Evolutionary conservation across 331 rosid genomes (phyloP), one percentile per base, ranked within the genome.

Genomic region (Malus hybrid): DNA sequence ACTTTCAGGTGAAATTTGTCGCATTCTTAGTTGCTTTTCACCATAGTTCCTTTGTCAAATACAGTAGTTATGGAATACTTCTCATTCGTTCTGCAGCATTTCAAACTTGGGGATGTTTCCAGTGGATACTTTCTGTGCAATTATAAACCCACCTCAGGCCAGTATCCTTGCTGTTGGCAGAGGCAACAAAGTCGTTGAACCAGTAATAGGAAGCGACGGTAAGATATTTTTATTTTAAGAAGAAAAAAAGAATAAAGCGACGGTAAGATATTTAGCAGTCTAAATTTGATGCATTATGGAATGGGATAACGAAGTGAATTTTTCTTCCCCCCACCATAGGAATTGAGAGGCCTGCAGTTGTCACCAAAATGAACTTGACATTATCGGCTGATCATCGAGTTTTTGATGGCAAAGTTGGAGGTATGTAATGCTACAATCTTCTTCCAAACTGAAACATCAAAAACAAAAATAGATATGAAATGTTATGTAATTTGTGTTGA

Each of bases 21-120:
- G 6, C 77, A 58, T 28, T 67, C 9, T 56, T 50, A 64, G 58
- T 63, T 74, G 64, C 58, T 29, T 69, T 63, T 26, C 1, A 3
- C 22, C 28, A 5, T 60, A 8, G 73, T 65, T 34, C 8, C 32
- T 79, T 66, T 74, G 65, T 73, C 73, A 44, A 75, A 39, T 68
- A 36, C 66, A 70, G 57, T 75, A 62, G 80, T 52, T 61, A 48
- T 28, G 73, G 78, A 36, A 75, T 81, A 55, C 30, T 22, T 64
- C 65, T 68, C 55, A 71, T 36, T 72, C 55, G 71, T 73, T 74
- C 5, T 88, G 87, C 99, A 94, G 99, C 90, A 94, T 94, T 86
- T 94, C 99, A 85, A 94, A 94, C 81, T 86, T 94, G 75, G 99
- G 99, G 81, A 94, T 94, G 97, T 94, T 87, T 88, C 99, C 99